phyloP scores from a whole-genome alignment of 345 rosid species.

The Erodium maritimum region DNA sequence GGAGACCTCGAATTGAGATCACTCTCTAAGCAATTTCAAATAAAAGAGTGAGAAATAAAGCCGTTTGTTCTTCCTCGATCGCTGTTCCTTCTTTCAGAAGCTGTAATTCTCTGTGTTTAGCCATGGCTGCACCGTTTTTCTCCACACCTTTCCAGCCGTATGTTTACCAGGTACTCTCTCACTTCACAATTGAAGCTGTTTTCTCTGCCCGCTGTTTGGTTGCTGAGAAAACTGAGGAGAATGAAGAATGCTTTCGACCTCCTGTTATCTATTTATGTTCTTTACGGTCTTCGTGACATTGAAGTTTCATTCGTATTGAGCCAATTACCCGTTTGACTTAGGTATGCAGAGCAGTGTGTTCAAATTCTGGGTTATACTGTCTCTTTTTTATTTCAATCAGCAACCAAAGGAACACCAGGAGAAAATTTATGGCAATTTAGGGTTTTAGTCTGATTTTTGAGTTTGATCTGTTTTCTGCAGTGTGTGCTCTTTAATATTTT shows the following conservation, averaged over 20 bases:
- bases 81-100: not conserved
- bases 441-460: not conserved
- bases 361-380: not conserved
- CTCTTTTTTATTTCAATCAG: not conserved
- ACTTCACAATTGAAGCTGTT: not conserved
- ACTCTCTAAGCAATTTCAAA: not conserved
- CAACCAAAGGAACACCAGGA: not conserved
- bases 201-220: not conserved
- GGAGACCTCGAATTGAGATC: conserved; percentile 5
- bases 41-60: not conserved
- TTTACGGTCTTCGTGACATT: not conserved
- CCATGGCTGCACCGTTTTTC: conserved; percentile 98
- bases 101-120: conserved; percentile 8
- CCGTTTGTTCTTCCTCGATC: conserved; percentile 2
- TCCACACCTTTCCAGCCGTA: conserved; percentile 96
- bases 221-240: not conserved
- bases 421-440: not conserved
- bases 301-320: not conserved
- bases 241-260: not conserved
- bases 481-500: not conserved
- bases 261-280: not conserved
- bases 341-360: too few species aligned
- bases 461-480: not conserved
- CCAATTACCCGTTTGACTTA: too few species aligned
- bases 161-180: conserved; percentile 66